Percentiles rank a stretch among this genome's conserved stretches.
Evolutionary conservation across 78 protist species (phyloP).

Genomic region (Neovahlkampfia damariscottae): DNA sequence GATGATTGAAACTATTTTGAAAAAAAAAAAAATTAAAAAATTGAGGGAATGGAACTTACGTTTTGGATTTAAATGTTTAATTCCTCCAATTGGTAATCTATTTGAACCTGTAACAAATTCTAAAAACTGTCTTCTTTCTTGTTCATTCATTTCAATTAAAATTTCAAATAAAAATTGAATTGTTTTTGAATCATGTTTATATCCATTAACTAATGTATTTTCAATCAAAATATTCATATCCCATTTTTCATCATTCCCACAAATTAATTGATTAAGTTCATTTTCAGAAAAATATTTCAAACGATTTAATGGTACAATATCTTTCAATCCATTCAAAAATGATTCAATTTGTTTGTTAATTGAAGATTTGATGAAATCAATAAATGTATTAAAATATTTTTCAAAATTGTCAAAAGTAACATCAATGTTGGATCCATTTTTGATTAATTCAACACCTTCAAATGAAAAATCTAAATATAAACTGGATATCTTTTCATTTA

Average conservation of each 20-base stretch:
- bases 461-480: neutral
- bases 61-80: neutral
- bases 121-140: constrained; percentile 23
- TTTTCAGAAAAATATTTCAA: neutral
- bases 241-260: neutral
- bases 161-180: constrained; percentile 21
- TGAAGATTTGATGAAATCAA: neutral
- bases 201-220: neutral
- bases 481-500: neutral
- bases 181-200: neutral
- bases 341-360: neutral
- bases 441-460: neutral
- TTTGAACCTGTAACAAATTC: constrained; percentile 47
- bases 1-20: neutral
- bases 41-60: too few relatives aligned
- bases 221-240: neutral
- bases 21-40: too few relatives aligned
- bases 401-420: neutral
- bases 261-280: neutral
- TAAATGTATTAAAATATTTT: neutral
- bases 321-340: neutral
- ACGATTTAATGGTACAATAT: neutral
- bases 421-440: neutral
- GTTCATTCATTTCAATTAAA: neutral
- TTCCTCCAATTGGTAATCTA: constrained; percentile 49